Conservation (phyloP, 2,329 filamentous ascomycete species). For the Triangularia setosa region DNA sequence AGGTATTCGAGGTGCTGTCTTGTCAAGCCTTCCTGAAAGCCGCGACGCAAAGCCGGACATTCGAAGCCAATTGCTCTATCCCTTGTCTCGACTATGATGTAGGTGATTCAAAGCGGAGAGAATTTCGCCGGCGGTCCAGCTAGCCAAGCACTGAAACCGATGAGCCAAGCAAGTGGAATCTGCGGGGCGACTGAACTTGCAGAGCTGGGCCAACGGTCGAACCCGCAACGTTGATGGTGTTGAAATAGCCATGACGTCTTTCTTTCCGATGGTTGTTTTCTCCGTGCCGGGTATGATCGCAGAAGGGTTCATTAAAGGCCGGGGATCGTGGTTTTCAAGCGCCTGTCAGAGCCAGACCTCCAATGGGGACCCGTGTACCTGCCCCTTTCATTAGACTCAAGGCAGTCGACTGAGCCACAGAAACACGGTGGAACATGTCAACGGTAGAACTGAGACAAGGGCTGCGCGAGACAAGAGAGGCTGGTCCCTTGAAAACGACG, state of each 20-base stretch:
- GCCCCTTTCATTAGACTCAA: background rate
- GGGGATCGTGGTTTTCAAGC: constrained; percentile 4
- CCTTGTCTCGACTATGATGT: background rate
- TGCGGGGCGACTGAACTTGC: background rate
- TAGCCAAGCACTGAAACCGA: background rate
- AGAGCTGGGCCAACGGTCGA: background rate
- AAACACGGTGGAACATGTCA: constrained; percentile 6
- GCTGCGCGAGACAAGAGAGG: background rate
- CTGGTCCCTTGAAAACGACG: background rate
- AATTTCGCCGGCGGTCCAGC: background rate
- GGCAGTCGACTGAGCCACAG: background rate
- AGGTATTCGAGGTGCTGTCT: background rate
- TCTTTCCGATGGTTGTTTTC: background rate
- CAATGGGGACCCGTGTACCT: background rate
- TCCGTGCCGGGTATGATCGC: background rate
- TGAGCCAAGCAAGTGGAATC: background rate
- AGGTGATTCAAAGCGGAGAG: background rate
- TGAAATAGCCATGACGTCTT: background rate
- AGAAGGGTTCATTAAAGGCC: background rate
- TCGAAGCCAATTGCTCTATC: background rate
- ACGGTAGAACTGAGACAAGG: constrained; percentile 7
- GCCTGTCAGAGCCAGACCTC: background rate
- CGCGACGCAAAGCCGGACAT: background rate
- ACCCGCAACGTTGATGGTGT: background rate
- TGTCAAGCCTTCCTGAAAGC: background rate